Conservation (phyloP, 2,329 filamentous ascomycete species). For the Zasmidium angulare region DNA sequence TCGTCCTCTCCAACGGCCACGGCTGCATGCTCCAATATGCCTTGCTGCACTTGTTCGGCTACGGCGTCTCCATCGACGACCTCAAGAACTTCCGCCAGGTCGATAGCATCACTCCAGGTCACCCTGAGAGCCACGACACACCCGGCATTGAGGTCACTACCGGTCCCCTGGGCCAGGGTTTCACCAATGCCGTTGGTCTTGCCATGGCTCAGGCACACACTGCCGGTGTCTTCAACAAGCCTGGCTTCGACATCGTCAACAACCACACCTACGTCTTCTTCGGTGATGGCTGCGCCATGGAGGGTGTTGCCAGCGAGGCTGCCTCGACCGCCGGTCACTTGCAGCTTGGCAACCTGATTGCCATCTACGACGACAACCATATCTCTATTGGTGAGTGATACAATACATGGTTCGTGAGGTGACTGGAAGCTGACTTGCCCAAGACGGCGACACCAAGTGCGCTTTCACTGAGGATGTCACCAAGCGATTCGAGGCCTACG, state of each 20-base stretch:
- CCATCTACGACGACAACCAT: slow-evolving; percentile 97
- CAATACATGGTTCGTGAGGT: neutral
- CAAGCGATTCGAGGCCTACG: slow-evolving; percentile 95
- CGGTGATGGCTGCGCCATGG: slow-evolving; percentile 97
- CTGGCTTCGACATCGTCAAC: slow-evolving; percentile 83
- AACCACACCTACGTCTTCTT: slow-evolving; percentile 98
- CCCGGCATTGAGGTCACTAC: slow-evolving; percentile 97
- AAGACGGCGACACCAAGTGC: slow-evolving; percentile 90
- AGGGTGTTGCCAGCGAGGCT: slow-evolving; percentile 93
- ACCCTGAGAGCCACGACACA: slow-evolving; percentile 95
- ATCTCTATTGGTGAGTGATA: slow-evolving; percentile 69
- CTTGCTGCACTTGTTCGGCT: slow-evolving; percentile 94
- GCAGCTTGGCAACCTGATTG: slow-evolving; percentile 96
- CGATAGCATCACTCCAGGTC: slow-evolving; percentile 85
- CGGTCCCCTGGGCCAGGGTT: slow-evolving; percentile 94
- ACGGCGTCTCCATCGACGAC: slow-evolving; percentile 81
- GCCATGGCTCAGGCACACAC: slow-evolving; percentile 95
- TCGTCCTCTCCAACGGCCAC: slow-evolving; percentile 98
- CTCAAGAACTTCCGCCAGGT: slow-evolving; percentile 88
- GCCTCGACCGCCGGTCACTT: slow-evolving; percentile 91
- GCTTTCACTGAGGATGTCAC: slow-evolving; percentile 96
- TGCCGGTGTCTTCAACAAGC: slow-evolving; percentile 92
- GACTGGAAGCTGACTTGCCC: neutral
- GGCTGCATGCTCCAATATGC: slow-evolving; percentile 99
- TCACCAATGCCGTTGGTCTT: slow-evolving; percentile 95